Evolutionary conservation across 768 basidiomycete species (phyloP).

Genomic region (Tylopilus sp.): DNA sequence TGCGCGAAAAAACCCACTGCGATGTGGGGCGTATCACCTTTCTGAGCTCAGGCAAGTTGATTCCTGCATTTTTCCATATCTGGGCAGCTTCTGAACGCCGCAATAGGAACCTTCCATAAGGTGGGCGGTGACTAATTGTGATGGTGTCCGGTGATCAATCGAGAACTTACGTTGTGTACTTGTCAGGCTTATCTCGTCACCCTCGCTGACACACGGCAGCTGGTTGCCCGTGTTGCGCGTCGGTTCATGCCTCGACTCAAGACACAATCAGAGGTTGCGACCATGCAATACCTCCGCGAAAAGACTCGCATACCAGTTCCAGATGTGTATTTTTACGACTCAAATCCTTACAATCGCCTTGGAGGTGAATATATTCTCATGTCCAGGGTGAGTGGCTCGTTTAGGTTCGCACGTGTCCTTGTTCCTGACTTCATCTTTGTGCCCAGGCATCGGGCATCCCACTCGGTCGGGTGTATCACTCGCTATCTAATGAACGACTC

Average conservation of each 20-base stretch:
- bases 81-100: conserved; percentile 1
- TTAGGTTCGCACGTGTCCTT: background rate
- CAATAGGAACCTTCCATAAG: conserved; percentile 81
- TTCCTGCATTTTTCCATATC: conserved; percentile 11
- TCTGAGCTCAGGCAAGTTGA: conserved; percentile 62
- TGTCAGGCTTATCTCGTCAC: conserved; percentile 73
- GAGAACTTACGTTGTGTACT: conserved; percentile 4
- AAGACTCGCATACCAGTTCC: conserved; percentile 73
- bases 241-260: conserved; percentile 85
- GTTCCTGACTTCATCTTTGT: conserved; percentile 1
- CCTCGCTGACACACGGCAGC: conserved; percentile 53
- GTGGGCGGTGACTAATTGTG: conserved; percentile 31
- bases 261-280: conserved; percentile 85
- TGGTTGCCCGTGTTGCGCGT: conserved; percentile 79
- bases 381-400: conserved; percentile 60
- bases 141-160: background rate
- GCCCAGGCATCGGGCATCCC: conserved; percentile 70
- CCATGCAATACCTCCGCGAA: conserved; percentile 74
- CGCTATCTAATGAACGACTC: conserved; percentile 62
- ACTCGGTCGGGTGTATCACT: conserved; percentile 66
- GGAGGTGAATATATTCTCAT: conserved; percentile 86
- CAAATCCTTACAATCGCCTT: conserved; percentile 80
- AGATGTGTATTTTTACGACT: conserved; percentile 69
- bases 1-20: conserved; percentile 62
- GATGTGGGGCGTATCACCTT: conserved; percentile 72